These are phyloP conservation scores for Penicillium paneum DNA, from an alignment of 2,329 filamentous ascomycete species.

Conservation along the genomic window DNA sequence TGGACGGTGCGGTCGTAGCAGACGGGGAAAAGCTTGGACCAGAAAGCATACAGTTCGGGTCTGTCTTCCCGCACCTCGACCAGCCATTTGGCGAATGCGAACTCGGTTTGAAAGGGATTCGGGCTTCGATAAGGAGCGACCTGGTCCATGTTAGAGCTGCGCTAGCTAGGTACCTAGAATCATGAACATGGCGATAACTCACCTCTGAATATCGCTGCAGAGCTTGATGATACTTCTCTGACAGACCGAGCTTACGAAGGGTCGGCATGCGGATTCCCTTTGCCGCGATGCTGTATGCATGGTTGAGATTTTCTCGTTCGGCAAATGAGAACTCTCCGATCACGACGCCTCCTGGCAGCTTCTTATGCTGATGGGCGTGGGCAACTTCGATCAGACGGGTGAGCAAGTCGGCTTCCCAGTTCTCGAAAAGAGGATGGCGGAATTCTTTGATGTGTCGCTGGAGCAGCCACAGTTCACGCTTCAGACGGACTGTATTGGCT, in stretches of 20 bases:
- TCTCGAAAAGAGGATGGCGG: slow-evolving; percentile 28
- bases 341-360: slow-evolving; percentile 21
- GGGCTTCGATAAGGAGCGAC: slow-evolving; percentile 31
- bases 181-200: slow-evolving; percentile 4
- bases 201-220: slow-evolving; percentile 32
- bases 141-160: slow-evolving; percentile 14
- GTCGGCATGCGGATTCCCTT: slow-evolving; percentile 22
- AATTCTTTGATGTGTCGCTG: slow-evolving; percentile 27
- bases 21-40: slow-evolving; percentile 33
- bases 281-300: slow-evolving; percentile 28
- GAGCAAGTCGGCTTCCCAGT: slow-evolving; percentile 37
- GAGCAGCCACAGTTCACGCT: slow-evolving; percentile 26
- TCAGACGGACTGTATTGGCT: slow-evolving; percentile 19
- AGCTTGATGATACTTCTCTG: slow-evolving; percentile 23
- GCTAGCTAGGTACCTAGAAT: not conserved
- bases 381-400: slow-evolving; percentile 36
- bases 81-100: slow-evolving; percentile 33
- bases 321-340: slow-evolving; percentile 15
- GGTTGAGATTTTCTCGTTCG: slow-evolving; percentile 20
- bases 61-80: slow-evolving; percentile 24
- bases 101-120: slow-evolving; percentile 29
- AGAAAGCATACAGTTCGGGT: slow-evolving; percentile 29
- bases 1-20: slow-evolving; percentile 33
- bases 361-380: slow-evolving; percentile 23
- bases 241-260: slow-evolving; percentile 27